phyloP scores from a whole-genome alignment of 192 early-diverging fungal genomes.

The Backusella morwellensis region DNA sequence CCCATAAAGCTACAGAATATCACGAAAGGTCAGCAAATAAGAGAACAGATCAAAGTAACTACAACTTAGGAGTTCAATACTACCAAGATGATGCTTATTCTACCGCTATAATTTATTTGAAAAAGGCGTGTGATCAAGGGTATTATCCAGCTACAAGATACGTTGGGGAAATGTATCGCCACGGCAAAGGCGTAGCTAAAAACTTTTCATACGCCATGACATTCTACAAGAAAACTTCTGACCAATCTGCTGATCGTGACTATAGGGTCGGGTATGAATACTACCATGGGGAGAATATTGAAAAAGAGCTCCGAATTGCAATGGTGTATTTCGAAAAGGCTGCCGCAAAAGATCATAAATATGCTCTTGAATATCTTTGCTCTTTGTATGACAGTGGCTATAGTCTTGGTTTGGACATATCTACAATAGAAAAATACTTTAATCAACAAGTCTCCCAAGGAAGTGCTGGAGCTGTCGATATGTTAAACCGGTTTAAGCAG shows the following conservation, averaged over 20 bases:
- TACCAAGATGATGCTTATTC: not conserved
- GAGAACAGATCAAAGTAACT: not conserved
- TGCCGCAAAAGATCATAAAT: not conserved
- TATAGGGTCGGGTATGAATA: not conserved
- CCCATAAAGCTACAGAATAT: not conserved
- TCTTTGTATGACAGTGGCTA: not conserved
- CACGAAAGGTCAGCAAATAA: not conserved
- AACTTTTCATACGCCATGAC: not conserved
- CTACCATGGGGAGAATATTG: not conserved
- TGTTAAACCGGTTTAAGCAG: too few species aligned
- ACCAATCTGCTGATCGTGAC: not conserved
- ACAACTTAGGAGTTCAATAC: not conserved
- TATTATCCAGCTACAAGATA: not conserved
- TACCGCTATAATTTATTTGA: not conserved
- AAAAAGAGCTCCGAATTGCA: not conserved
- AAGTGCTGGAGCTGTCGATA: too few species aligned
- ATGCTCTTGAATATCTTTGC: not conserved
- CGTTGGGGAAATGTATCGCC: not conserved
- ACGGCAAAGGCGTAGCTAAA: not conserved
- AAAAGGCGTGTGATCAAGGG: not conserved
- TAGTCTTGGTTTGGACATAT: not conserved
- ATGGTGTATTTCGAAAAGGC: not conserved
- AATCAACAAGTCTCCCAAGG: not conserved
- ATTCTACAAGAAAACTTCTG: not conserved
- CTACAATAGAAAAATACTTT: not conserved